phyloP scores from a whole-genome alignment of 2,329 filamentous ascomycete genomes.

The Xylariaceae sp. region DNA sequence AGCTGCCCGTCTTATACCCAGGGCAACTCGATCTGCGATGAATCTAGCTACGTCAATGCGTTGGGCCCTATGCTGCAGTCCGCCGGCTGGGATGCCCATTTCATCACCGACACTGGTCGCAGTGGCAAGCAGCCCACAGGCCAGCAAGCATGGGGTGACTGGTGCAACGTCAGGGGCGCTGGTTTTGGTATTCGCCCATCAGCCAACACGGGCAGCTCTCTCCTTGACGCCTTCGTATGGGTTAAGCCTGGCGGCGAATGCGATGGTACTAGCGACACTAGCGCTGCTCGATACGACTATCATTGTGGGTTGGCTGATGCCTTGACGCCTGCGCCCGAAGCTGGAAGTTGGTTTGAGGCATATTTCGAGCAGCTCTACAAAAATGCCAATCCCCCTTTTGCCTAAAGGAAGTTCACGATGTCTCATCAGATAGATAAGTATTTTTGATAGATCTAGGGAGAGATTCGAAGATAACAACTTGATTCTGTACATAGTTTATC shows the following conservation, averaged over 20 bases:
- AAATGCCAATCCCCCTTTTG: conserved; percentile 61
- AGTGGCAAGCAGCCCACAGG: conserved; percentile 57
- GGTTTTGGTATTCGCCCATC: conserved; percentile 64
- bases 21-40: conserved; percentile 57
- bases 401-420: conserved; percentile 7
- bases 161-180: conserved; percentile 64
- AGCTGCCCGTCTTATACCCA: conserved; percentile 49
- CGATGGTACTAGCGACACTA: conserved; percentile 48
- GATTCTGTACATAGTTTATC: conserved; percentile 26
- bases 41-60: conserved; percentile 63
- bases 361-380: conserved; percentile 63
- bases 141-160: conserved; percentile 61
- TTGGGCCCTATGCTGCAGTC: conserved; percentile 67
- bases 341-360: conserved; percentile 70
- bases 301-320: conserved; percentile 61
- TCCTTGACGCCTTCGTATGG: conserved; percentile 67
- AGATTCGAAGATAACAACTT: neutral
- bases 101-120: conserved; percentile 42
- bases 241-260: conserved; percentile 64
- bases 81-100: conserved; percentile 49
- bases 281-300: conserved; percentile 54
- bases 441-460: neutral
- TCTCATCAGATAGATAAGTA: neutral
- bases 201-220: conserved; percentile 56
- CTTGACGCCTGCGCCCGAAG: conserved; percentile 70